A percentile compares a stretch with the other conserved stretches of the same genome.
Evolutionary conservation across 805 yeast species (phyloP).

Genomic region (Barnettozyma botsteinii): DNA sequence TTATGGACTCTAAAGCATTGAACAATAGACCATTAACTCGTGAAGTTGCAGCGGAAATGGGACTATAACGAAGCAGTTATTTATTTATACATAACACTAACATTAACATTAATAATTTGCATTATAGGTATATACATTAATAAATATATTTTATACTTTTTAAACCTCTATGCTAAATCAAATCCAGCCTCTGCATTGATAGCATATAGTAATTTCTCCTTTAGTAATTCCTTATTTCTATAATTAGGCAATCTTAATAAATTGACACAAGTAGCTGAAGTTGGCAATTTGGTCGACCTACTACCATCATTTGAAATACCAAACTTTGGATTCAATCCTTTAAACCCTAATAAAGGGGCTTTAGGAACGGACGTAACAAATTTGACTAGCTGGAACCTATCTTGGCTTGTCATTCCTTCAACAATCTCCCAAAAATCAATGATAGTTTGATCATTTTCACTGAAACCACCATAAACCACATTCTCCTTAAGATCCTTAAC

Average conservation of each 20-base stretch:
- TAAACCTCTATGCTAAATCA: conserved; percentile 43
- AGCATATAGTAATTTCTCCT: conserved; percentile 65
- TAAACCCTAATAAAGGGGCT: conserved; percentile 87
- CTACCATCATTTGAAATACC: conserved; percentile 69
- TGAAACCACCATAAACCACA: conserved; percentile 62
- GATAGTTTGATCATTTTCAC: conserved; percentile 52
- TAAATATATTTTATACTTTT: neutral
- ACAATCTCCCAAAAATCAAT: conserved; percentile 69
- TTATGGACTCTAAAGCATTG: conserved; percentile 13
- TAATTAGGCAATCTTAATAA: conserved; percentile 83
- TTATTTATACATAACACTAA: neutral
- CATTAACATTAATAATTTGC: neutral
- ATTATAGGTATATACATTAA: neutral
- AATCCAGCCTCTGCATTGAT: conserved; percentile 83
- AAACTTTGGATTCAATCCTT: conserved; percentile 65
- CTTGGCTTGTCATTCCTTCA: conserved; percentile 57
- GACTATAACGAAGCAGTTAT: conserved; percentile 1
- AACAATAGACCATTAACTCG: conserved; percentile 13
- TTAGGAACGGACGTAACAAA: conserved; percentile 91
- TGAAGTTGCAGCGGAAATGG: conserved; percentile 20
- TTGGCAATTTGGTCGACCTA: conserved; percentile 53
- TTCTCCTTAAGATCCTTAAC: conserved; percentile 60
- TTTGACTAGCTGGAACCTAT: conserved; percentile 61
- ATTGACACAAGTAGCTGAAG: conserved; percentile 92
- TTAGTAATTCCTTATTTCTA: conserved; percentile 47